Evolutionary conservation across 139 green algal genomes (phyloP).

Genomic region (Picochlorum sp.): DNA sequence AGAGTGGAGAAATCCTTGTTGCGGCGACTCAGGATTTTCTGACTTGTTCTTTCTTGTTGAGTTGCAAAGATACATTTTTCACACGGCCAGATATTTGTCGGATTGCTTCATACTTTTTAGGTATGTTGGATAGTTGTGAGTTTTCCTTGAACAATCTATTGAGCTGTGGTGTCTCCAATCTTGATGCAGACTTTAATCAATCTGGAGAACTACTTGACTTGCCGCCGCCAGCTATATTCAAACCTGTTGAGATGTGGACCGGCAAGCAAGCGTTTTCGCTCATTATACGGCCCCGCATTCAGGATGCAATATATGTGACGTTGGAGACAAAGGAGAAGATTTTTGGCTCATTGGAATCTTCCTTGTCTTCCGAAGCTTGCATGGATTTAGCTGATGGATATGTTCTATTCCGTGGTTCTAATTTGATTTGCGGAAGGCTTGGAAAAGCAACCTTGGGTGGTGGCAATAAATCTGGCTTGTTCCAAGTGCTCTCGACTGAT

Average conservation of each 20-base stretch:
- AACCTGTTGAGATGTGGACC: constrained; percentile 93
- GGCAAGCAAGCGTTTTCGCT: constrained; percentile 94
- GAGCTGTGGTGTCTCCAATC: no score
- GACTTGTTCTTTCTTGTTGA: constrained; percentile 88
- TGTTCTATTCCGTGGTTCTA: constrained; percentile 83
- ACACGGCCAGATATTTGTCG: constrained; percentile 59
- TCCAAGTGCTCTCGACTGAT: constrained; percentile 67
- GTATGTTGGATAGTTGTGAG: constrained; percentile 36
- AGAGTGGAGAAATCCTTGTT: constrained; percentile 95
- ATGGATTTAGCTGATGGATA: constrained; percentile 86
- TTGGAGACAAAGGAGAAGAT: constrained; percentile 81
- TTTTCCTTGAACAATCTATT: not conserved
- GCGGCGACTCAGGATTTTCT: constrained; percentile 96
- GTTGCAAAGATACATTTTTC: constrained; percentile 69
- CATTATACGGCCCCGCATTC: constrained; percentile 64
- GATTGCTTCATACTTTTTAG: constrained; percentile 52
- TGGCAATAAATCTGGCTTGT: constrained; percentile 86
- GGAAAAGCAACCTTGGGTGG: constrained; percentile 87
- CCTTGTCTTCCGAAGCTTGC: constrained; percentile 26
- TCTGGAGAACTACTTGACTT: constrained; percentile 37
- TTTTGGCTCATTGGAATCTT: constrained; percentile 56
- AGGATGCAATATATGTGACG: constrained; percentile 71
- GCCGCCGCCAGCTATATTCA: constrained; percentile 59
- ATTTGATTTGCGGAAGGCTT: constrained; percentile 82
- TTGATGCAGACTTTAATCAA: not conserved